Base-by-base conservation (phyloP, 169 alveolate species). In the Plasmodium gonderi region DNA sequence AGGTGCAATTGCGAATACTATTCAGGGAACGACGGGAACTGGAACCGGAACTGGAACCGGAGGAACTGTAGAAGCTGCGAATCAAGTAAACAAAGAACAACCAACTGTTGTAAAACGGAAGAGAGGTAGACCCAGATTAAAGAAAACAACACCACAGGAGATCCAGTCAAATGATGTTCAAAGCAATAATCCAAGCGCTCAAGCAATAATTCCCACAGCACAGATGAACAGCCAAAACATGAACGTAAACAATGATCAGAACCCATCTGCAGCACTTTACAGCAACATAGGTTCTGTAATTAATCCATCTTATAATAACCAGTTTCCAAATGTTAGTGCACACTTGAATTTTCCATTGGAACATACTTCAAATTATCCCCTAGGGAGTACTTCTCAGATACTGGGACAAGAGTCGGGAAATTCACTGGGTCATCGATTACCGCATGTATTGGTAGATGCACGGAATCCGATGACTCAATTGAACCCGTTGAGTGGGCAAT, bases 111-210 rank as follows among this genome's bases (percentile, higher is more conserved):
- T 83, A 23, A 83, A 83, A 31, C 17, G 82, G 31, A 83, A 83
- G 49, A 74, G 92, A 29, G 92, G 92, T 12, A 42, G 92, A 47
- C 92, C 92, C 9, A 83, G 44, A 72, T 6, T 83, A 44, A 83
- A 83, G 65, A 83, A 83, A 49, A 83, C 83, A 3, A 33, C 91
- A 5, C 51, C 92, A 5, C 80, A 83, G 40, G 92, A 83, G 77
- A 17, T 44, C 20, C 83, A 74, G 64, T 68, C 51, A 29, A 47
- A 17, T 76, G 92, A 83, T 14, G 23, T 29, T 17, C 74, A 69
- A 33, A 74, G 54, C 33, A 82, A 65, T 40, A 51, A 20, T 8
- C 8, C 64, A n/a, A 4, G 20, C 38, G 65, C 42, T 23, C 29
- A 33, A n/a, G 44, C 38, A 79, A 29, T 14, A 26, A 14, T 14